phyloP scores from a whole-genome alignment of 1,284 basidiomycete species.

The Ustilago esculenta region DNA sequence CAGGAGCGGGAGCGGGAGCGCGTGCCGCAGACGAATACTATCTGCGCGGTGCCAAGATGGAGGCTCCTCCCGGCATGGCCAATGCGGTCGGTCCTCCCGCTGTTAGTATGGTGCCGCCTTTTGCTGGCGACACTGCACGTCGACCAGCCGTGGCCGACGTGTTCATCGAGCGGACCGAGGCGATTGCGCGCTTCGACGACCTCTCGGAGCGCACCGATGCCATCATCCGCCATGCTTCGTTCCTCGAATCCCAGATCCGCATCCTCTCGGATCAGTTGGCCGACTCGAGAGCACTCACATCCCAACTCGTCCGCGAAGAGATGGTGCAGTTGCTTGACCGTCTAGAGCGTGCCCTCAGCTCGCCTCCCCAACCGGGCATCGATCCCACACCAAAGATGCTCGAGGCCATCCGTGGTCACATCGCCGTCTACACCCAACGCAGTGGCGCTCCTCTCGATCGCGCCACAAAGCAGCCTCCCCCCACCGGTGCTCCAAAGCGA shows the following conservation, averaged over 20 bases:
- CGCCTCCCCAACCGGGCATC: constrained; percentile 18
- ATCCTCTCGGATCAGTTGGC: constrained; percentile 49
- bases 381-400: constrained; percentile 25
- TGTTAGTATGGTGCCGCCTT: constrained; percentile 8
- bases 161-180: constrained; percentile 27
- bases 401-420: constrained; percentile 23
- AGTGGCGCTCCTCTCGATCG: not conserved
- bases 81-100: constrained; percentile 4
- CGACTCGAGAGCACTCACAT: constrained; percentile 33
- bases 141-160: constrained; percentile 3
- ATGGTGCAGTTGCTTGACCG: constrained; percentile 41
- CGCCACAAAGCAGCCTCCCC: constrained; percentile 3
- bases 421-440: constrained; percentile 24
- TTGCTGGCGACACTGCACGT: constrained; percentile 10
- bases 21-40: constrained; percentile 29
- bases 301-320: constrained; percentile 32
- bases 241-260: constrained; percentile 57
- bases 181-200: constrained; percentile 50
- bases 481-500: constrained; percentile 6
- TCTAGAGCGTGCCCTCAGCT: constrained; percentile 19
- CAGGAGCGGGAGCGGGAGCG: constrained; percentile 6
- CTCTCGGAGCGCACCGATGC: constrained; percentile 61
- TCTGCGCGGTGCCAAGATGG: constrained; percentile 31
- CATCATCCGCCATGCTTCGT: constrained; percentile 61
- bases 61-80: constrained; percentile 6